phyloP scores from a whole-genome alignment of 164 flowering plant genomes.

The Aristolochia californica region DNA sequence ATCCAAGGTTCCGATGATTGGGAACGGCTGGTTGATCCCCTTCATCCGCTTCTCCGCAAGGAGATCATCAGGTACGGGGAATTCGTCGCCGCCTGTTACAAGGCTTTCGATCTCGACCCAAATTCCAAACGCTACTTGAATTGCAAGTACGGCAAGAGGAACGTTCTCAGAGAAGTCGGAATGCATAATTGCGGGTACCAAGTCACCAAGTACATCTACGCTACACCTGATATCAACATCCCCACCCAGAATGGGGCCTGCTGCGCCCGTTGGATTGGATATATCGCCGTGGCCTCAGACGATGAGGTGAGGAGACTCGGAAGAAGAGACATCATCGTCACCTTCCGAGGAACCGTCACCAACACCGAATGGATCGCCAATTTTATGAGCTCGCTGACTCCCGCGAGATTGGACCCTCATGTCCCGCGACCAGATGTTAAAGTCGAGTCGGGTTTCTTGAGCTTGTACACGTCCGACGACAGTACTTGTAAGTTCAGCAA shows the following conservation, averaged over 20 bases:
- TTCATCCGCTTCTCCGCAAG: constrained; percentile 49
- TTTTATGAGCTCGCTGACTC: constrained; percentile 64
- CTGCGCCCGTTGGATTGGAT: constrained; percentile 70
- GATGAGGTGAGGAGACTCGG: constrained; percentile 37
- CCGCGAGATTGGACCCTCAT: constrained; percentile 56
- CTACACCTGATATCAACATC: constrained; percentile 48
- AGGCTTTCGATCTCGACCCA: constrained; percentile 70
- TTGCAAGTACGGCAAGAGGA: constrained; percentile 59
- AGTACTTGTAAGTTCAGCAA: constrained; percentile 18
- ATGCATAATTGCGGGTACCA: constrained; percentile 44
- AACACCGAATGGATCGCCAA: constrained; percentile 66
- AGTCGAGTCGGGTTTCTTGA: constrained; percentile 40
- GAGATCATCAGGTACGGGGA: constrained; percentile 71
- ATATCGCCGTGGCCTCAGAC: constrained; percentile 57
- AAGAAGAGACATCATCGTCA: constrained; percentile 52
- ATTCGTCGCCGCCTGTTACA: constrained; percentile 52
- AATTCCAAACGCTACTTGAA: constrained; percentile 49
- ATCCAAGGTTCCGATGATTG: constrained; percentile 61
- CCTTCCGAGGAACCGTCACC: constrained; percentile 74
- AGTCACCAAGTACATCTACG: constrained; percentile 73
- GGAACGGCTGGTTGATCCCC: constrained; percentile 54
- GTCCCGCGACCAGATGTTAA: constrained; percentile 42
- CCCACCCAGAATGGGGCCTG: constrained; percentile 30
- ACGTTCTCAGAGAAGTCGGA: constrained; percentile 39
- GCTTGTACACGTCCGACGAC: constrained; percentile 24